Base-by-base conservation (phyloP, 768 basidiomycete species). In the Rhodotorula babjevae region DNA sequence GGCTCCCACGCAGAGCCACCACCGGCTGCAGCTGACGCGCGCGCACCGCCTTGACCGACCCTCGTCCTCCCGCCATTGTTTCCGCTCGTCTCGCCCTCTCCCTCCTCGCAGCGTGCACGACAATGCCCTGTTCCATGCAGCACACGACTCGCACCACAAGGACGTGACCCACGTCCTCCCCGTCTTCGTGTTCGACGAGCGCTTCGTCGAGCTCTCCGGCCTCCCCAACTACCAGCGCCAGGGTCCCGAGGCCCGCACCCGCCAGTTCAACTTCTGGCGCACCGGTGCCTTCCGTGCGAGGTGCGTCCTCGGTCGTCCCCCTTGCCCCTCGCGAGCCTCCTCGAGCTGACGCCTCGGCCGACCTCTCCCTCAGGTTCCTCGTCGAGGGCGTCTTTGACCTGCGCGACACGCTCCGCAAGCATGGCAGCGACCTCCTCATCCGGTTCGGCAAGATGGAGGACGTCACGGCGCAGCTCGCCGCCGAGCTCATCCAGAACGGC, bases 121-220 rank as follows among this genome's bases (percentile, higher is more conserved):
- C 72, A 77, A 80, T 62, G 77, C 73, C 21, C 68, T 78, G 40
- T 61, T 80, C 42, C 76, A 77, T 19, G 64, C 71, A 29, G 78
- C 78, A 55, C 77, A 79, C 58, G 57, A 72, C 40, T 23, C 63
- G 7, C 57, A 68, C 8, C 67, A 76, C 42, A 73, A 76, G 29
- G 72, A 77, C 36, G 73, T 81, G 52, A 82, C 81, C 25, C 81
- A 83, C 64, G 81, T 83, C 72, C 76, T 84, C 8, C 84, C 84
- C 2, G 61, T 84, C 58, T 83, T 80, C 75, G 82, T 84, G 31
- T 82, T 83, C 56, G 81, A 83, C 65, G 81, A 82, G 47, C 79
- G 82, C 15, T 79, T 80, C 62, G 67, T 83, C 59, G 83, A 83
- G 68, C 73, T 83, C 9, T 77, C 79, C 0, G 78, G 74, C 8